These are phyloP conservation scores for Hamiltosporidium magnivora DNA, from an alignment of 371 early-diverging fungal species.

Conservation along the genomic window DNA sequence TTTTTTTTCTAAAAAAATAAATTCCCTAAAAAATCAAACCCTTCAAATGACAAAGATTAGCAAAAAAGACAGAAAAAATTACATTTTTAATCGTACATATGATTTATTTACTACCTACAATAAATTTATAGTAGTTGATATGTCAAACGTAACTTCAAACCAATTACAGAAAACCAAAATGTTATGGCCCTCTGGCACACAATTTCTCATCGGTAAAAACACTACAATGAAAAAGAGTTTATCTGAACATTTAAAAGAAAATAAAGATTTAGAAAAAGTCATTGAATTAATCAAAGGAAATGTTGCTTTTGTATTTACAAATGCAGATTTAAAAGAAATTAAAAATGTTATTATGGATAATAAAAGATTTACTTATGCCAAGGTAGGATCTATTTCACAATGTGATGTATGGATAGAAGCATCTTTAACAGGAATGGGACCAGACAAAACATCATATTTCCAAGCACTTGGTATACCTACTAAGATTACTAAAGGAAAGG, in stretches of 20 bases:
- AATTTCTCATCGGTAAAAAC: constrained; percentile 96
- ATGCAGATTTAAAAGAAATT: constrained; percentile 75
- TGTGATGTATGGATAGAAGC: constrained; percentile 82
- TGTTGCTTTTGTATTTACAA: constrained; percentile 97
- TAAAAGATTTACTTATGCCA: constrained; percentile 92
- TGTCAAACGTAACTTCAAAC: constrained; percentile 46
- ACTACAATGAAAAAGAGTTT: constrained; percentile 94
- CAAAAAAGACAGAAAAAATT: constrained; percentile 27
- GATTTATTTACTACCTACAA: constrained; percentile 41
- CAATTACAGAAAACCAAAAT: constrained; percentile 51
- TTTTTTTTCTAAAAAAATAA: no score
- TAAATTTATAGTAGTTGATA: constrained; percentile 45
- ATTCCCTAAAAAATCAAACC: neutral
- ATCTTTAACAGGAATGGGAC: constrained; percentile 97
- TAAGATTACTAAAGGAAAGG: constrained; percentile 99
- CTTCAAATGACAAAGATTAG: constrained; percentile 7
- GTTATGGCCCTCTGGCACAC: constrained; percentile 5
- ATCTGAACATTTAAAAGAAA: constrained; percentile 61
- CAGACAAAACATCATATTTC: constrained; percentile 99
- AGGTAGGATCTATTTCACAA: constrained; percentile 88
- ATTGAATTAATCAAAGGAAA: constrained; percentile 75
- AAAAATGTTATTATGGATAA: constrained; percentile 75
- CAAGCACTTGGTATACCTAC: constrained; percentile 98
- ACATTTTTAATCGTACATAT: constrained; percentile 38
- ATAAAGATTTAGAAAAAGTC: constrained; percentile 74